A percentile compares a stretch with the other conserved stretches of the same genome.
Evolutionary conservation across 495 filamentous ascomycete species (phyloP).

Genomic region (Trichoderma gamsii): DNA sequence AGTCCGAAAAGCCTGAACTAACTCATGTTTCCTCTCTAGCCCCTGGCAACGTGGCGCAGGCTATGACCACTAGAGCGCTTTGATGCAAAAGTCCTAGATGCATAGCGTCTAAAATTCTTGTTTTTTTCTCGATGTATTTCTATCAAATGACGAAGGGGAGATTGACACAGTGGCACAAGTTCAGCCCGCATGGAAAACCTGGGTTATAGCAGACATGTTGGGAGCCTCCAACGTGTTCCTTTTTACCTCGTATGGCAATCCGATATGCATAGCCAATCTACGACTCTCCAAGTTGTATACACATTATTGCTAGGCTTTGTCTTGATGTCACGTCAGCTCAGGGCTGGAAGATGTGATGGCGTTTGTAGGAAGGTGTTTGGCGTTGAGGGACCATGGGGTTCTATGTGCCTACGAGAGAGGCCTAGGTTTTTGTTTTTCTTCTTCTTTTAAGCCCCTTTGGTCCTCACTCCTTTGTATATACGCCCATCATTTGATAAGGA

Average conservation of each 20-base stretch:
- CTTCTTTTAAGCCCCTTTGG: neutral
- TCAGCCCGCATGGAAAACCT: too few species aligned
- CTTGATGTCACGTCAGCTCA: neutral
- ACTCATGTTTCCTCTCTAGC: constrained; percentile 26
- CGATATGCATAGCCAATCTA: too few species aligned
- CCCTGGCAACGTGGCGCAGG: constrained; percentile 52
- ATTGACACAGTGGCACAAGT: neutral
- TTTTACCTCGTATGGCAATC: too few species aligned
- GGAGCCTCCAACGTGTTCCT: too few species aligned
- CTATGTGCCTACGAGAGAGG: neutral
- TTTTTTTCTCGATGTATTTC: neutral
- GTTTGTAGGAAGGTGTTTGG: constrained; percentile 4
- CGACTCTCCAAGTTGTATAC: too few species aligned
- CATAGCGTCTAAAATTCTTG: neutral
- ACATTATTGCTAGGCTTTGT: too few species aligned
- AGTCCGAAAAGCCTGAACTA: constrained; percentile 17
- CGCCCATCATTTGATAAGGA: constrained; percentile 2
- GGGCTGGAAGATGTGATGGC: neutral
- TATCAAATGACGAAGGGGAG: neutral
- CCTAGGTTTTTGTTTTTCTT: neutral
- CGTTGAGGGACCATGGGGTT: neutral
- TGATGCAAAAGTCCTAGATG: neutral
- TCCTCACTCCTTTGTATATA: constrained; percentile 7
- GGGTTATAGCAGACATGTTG: too few species aligned
- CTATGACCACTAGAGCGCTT: constrained; percentile 32